Evolutionary conservation across 208 protist species (phyloP), one percentile per base, ranked within the genome.

Genomic region (Trypanosomatidae sp.): DNA sequence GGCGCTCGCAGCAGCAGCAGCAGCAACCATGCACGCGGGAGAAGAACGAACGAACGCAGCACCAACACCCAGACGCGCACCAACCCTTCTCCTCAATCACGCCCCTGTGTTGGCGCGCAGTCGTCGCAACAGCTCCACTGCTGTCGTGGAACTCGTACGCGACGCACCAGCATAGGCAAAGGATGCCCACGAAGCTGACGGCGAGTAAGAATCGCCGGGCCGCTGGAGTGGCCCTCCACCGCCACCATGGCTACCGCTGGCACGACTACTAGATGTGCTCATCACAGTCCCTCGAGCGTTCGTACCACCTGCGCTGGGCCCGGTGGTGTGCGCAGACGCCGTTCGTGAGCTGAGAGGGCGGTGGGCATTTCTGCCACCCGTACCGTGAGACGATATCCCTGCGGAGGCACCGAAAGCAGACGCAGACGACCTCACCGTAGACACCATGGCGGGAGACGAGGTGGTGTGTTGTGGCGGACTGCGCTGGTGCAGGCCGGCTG

Each of bases 71-170:
- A 44, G 8, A 36, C 62, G n/a, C 47, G 25, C 25, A 25, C 30
- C 19, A 17, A 46, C 22, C 19, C 46, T 33, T 64, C 53, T 58
- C 53, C 10, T 2, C 53, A 58, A 58, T 58, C 56, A 72, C 9
- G 65, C 69, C 22, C 55, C 36, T 5, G 76, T 50, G 55, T 68
- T 71, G n/a, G 76, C 70, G 17, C 76, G 76, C 69, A 80, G 55
- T 17, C 76, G 69, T 13, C 68, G 68, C 64, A 80, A 64, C 76
- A 80, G 65, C 69, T 80, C 76, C 62, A 75, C 62, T 44, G 76
- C 69, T 17, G 76, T 72, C 7, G 68, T 70, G 10, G 76, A 71
- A 0, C 52, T 62, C 53, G 41, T 52, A 10, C 68, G 68, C 58
- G 68, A 47, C 22, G 12, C 68, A 12, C 52, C n/a, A n/a, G 55